phyloP scores from a whole-genome alignment of 441 rosid species.

The Aquilaria agallochum region DNA sequence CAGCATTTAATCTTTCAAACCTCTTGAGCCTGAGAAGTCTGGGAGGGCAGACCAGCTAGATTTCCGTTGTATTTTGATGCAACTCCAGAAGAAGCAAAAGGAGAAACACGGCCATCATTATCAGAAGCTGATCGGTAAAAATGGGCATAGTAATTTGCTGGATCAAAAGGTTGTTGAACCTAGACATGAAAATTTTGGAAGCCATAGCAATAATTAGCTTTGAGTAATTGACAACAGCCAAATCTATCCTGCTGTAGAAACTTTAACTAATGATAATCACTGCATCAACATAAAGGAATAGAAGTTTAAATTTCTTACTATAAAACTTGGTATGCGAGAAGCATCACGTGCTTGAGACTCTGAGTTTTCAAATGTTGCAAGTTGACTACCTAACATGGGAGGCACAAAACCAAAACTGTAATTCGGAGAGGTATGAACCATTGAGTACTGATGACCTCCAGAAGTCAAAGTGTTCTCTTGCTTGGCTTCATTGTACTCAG shows the following conservation, averaged over 20 bases:
- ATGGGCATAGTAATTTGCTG: constrained; percentile 78
- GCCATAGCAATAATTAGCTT: constrained; percentile 19
- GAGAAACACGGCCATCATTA: constrained; percentile 77
- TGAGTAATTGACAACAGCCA: constrained; percentile 7
- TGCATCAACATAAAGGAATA: constrained; percentile 4
- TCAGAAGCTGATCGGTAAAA: constrained; percentile 74
- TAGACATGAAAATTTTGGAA: constrained; percentile 31
- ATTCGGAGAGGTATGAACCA: constrained; percentile 60
- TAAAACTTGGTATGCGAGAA: constrained; percentile 71
- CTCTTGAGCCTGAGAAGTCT: constrained; percentile 87
- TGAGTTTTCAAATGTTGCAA: constrained; percentile 59
- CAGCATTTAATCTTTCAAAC: constrained; percentile 34
- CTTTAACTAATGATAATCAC: constrained; percentile 13
- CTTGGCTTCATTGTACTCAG: constrained; percentile 56
- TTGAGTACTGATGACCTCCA: constrained; percentile 52
- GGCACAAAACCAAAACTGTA: constrained; percentile 64
- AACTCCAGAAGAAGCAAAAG: constrained; percentile 69
- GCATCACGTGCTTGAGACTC: constrained; percentile 79
- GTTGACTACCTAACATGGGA: constrained; percentile 60
- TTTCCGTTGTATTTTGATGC: constrained; percentile 79
- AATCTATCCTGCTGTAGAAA: constrained; percentile 7
- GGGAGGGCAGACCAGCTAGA: constrained; percentile 67
- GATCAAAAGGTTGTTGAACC: constrained; percentile 88
- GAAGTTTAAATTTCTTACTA: constrained; percentile 43
- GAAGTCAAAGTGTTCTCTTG: constrained; percentile 48